phyloP scores from a whole-genome alignment of 148 eudicot genomes.

The Fagopyrum esculentum region DNA sequence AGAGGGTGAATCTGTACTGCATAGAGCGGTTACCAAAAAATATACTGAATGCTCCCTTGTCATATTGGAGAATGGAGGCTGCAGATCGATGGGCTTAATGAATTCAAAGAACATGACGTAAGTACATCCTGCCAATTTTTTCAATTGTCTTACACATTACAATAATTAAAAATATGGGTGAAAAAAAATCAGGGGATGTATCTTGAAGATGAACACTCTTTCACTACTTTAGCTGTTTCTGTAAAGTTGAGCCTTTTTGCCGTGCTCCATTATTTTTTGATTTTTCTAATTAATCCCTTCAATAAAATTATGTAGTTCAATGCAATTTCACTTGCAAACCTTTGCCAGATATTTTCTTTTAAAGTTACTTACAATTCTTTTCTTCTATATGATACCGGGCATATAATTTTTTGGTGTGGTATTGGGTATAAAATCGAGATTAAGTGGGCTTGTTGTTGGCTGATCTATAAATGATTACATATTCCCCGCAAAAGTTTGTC shows the following conservation, averaged over 20 bases:
- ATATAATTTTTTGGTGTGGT: neutral
- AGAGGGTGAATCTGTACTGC: conserved; percentile 97
- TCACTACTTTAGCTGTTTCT: neutral
- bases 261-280: neutral
- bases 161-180: neutral
- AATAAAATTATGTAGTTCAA: neutral
- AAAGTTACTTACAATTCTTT: neutral
- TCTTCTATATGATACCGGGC: neutral
- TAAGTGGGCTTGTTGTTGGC: neutral
- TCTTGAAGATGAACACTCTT: neutral
- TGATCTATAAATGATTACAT: neutral
- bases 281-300: neutral
- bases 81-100: conserved; percentile 67
- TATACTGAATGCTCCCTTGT: conserved; percentile 87
- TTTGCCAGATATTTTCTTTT: neutral
- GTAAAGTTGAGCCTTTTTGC: neutral
- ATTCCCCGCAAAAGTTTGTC: neutral
- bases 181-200: neutral
- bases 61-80: conserved; percentile 92
- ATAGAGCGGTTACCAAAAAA: conserved; percentile 87
- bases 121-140: conserved; percentile 19
- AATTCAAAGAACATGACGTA: conserved; percentile 88
- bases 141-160: neutral
- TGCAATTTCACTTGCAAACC: neutral
- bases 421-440: neutral